These are phyloP conservation scores for Rhododendron ferrugineum DNA, from an alignment of 148 eudicot species.

Conservation along the genomic window DNA sequence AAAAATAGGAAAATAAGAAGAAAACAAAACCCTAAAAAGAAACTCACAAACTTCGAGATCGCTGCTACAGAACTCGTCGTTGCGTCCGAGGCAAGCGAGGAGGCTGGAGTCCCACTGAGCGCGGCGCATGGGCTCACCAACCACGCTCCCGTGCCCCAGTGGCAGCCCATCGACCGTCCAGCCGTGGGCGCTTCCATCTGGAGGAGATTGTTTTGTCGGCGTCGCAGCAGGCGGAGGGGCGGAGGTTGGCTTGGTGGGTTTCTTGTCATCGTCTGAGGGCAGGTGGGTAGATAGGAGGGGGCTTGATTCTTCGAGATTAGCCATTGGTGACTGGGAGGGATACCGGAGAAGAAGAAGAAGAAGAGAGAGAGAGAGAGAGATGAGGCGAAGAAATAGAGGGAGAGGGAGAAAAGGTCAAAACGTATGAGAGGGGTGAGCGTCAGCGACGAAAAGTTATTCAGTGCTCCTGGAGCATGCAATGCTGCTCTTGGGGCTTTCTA, in stretches of 20 bases:
- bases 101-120: conserved; percentile 55
- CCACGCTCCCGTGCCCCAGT: conserved; percentile 18
- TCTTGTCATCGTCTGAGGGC: background rate
- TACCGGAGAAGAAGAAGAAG: no score
- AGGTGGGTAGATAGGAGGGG: conserved; percentile 38
- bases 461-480: background rate
- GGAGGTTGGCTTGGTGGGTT: background rate
- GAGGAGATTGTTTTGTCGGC: background rate
- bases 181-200: conserved; percentile 11
- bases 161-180: conserved; percentile 81
- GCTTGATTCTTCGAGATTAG: conserved; percentile 48
- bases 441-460: background rate
- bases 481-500: no score
- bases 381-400: background rate
- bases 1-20: background rate
- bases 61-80: conserved; percentile 65
- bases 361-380: background rate
- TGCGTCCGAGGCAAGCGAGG: conserved; percentile 58
- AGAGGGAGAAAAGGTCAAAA: background rate
- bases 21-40: background rate
- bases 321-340: conserved; percentile 22
- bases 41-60: conserved; percentile 52
- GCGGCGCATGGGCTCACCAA: conserved; percentile 40
- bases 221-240: conserved; percentile 14
- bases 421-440: background rate